phyloP scores from a whole-genome alignment of 352 stramenopile genomes.

The Globisporangium yorkense region DNA sequence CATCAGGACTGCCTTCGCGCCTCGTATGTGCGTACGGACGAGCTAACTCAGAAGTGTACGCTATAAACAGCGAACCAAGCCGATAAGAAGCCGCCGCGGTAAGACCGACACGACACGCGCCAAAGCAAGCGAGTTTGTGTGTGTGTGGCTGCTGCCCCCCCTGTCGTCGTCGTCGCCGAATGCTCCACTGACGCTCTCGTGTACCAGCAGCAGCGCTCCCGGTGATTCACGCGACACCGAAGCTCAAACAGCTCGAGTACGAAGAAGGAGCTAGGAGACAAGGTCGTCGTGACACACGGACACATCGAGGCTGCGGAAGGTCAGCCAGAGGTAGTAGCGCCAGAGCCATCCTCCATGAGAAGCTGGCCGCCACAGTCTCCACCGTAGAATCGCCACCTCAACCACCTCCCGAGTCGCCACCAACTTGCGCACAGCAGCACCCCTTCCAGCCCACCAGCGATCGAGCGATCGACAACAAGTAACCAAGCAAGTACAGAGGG shows the following conservation, averaged over 20 bases:
- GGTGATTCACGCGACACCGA: background rate
- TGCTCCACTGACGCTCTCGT: constrained; percentile 1
- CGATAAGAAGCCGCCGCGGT: background rate
- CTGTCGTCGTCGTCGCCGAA: background rate
- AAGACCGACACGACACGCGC: background rate
- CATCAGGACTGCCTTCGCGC: too few species aligned
- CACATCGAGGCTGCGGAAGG: background rate
- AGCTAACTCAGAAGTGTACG: too few species aligned
- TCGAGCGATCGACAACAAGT: background rate
- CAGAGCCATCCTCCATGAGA: background rate
- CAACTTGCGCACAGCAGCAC: background rate
- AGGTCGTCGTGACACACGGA: background rate
- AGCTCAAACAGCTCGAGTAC: background rate
- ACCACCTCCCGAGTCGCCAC: background rate
- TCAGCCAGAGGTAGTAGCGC: background rate
- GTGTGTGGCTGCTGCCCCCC: too few species aligned
- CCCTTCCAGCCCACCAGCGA: background rate
- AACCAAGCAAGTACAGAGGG: background rate
- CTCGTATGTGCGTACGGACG: too few species aligned
- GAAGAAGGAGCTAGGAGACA: background rate
- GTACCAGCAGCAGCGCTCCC: background rate
- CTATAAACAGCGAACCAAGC: background rate
- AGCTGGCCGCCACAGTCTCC: background rate
- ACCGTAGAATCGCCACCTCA: background rate
- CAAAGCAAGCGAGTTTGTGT: background rate